These are phyloP conservation scores for Phlebiopsis gigantea DNA, from an alignment of 768 basidiomycete species.

Conservation along the genomic window DNA sequence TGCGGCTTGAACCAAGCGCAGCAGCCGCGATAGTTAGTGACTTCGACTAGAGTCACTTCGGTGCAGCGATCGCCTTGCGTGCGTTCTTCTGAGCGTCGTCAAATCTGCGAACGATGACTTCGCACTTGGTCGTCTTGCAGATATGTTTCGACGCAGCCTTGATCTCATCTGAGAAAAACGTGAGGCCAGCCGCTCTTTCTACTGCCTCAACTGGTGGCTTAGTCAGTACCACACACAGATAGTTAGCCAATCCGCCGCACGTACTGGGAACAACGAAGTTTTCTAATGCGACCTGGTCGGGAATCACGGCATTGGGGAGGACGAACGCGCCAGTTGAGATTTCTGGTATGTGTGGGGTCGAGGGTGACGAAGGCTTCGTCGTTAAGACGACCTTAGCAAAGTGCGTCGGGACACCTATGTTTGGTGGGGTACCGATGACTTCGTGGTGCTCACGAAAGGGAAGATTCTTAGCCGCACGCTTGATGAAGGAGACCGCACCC, in stretches of 20 bases:
- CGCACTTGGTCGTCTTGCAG: slow-evolving; percentile 84
- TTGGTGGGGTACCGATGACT: slow-evolving; percentile 90
- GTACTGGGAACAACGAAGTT: slow-evolving; percentile 78
- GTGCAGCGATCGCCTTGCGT: slow-evolving; percentile 49
- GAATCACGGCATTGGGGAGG: slow-evolving; percentile 89
- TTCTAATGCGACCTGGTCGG: slow-evolving; percentile 76
- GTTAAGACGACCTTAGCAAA: slow-evolving; percentile 94
- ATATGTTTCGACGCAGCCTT: slow-evolving; percentile 77
- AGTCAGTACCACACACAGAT: not conserved
- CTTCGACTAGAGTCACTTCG: slow-evolving; percentile 15
- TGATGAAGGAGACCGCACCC: not conserved
- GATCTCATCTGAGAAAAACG: slow-evolving; percentile 77
- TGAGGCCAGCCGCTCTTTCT: slow-evolving; percentile 84
- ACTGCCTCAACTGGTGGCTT: slow-evolving; percentile 81
- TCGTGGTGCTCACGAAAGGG: slow-evolving; percentile 68
- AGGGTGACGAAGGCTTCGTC: slow-evolving; percentile 67
- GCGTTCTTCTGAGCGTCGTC: slow-evolving; percentile 79
- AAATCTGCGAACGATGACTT: slow-evolving; percentile 82
- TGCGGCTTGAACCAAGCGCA: not conserved
- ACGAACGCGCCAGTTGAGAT: slow-evolving; percentile 92
- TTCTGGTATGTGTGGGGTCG: slow-evolving; percentile 65
- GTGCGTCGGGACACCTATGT: slow-evolving; percentile 92
- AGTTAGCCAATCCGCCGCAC: not conserved
- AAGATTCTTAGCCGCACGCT: not conserved
- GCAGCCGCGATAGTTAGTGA: no score